Evolutionary conservation across 805 yeast species (phyloP).

Genomic region (Saccharomycopsis synnaedendra): DNA sequence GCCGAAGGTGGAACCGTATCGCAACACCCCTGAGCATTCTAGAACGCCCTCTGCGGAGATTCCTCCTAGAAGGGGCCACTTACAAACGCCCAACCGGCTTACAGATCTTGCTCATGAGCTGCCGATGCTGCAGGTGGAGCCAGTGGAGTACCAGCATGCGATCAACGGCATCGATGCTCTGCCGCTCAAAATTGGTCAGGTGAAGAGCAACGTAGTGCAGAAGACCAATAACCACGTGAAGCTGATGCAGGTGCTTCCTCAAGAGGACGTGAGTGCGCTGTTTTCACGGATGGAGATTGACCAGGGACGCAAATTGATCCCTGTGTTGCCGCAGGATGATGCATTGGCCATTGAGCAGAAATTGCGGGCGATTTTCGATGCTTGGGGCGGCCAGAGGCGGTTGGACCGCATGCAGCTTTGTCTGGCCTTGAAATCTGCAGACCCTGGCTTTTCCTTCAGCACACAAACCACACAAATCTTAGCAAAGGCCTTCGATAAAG

Average conservation of each 20-base stretch:
- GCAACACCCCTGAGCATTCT: neutral
- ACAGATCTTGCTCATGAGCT: neutral
- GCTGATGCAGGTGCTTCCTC: neutral
- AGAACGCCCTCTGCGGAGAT: neutral
- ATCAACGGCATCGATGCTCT: neutral
- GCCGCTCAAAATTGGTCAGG: neutral
- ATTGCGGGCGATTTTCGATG: constrained; percentile 37
- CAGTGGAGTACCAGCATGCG: neutral
- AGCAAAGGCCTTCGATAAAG: constrained; percentile 50
- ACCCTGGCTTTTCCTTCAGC: neutral
- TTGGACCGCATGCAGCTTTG: constrained; percentile 25
- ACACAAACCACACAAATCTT: constrained; percentile 39
- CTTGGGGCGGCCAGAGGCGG: constrained; percentile 36
- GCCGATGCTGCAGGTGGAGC: constrained; percentile 1
- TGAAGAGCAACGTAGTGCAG: neutral
- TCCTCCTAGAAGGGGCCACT: neutral
- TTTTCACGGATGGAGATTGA: neutral
- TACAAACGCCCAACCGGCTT: neutral
- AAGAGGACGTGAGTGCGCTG: neutral
- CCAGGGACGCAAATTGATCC: constrained; percentile 8
- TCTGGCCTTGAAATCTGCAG: too few relatives aligned
- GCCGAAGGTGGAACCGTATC: neutral
- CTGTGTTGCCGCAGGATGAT: constrained; percentile 4
- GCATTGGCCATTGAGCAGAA: constrained; percentile 28
- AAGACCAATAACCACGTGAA: neutral